Evolutionary conservation across 2,329 filamentous ascomycete species (phyloP).

Genomic region (Rutstroemia sp.): DNA sequence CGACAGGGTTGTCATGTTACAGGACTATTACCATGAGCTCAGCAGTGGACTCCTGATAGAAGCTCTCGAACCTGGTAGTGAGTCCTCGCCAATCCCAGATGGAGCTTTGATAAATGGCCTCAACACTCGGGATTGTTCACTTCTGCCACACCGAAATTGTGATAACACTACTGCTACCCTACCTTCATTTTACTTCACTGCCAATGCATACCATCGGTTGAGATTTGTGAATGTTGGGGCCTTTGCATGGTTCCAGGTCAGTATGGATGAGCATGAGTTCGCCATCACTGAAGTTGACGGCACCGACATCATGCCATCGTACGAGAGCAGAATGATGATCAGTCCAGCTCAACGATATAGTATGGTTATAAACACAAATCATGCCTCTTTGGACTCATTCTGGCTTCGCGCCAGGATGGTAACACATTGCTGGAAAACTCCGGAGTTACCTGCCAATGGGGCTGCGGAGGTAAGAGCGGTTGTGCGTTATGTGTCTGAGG

Average conservation of each 20-base stretch:
- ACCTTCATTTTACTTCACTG: constrained; percentile 40
- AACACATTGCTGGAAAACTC: constrained; percentile 50
- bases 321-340: constrained; percentile 55
- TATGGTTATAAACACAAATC: constrained; percentile 54
- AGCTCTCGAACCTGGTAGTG: constrained; percentile 35
- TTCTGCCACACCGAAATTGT: constrained; percentile 34
- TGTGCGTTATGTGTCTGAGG: constrained; percentile 35
- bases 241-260: constrained; percentile 65
- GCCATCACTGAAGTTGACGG: constrained; percentile 64
- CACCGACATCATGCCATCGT: constrained; percentile 52
- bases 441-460: constrained; percentile 36
- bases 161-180: constrained; percentile 33
- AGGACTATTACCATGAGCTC: constrained; percentile 64
- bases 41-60: constrained; percentile 35
- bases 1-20: constrained; percentile 60
- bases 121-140: constrained; percentile 35
- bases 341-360: constrained; percentile 67
- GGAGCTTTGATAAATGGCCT: constrained; percentile 39
- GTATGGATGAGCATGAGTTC: constrained; percentile 60
- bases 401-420: constrained; percentile 59
- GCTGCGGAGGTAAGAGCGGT: constrained; percentile 41
- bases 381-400: constrained; percentile 45
- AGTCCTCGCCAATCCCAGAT: constrained; percentile 38
- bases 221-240: constrained; percentile 64
- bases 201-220: constrained; percentile 53